Evolutionary conservation across 192 early-diverging fungal species (phyloP).

Genomic region (Rhizophlyctis rosea): DNA sequence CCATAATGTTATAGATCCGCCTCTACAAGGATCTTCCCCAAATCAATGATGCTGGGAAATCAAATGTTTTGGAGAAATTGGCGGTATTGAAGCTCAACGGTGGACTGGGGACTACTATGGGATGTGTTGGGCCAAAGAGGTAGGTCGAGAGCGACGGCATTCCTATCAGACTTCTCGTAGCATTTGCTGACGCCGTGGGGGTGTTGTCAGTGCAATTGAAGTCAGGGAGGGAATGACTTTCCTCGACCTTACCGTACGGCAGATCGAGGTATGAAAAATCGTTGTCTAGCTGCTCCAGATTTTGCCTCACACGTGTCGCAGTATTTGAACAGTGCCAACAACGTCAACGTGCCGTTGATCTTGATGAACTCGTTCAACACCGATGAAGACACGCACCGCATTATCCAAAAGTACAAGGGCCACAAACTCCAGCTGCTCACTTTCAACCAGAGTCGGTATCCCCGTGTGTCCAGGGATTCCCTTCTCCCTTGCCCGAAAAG

Average conservation of each 20-base stretch:
- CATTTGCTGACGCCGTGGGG: no score
- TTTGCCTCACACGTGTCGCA: conserved; percentile 16
- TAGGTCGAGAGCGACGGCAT: conserved; percentile 1
- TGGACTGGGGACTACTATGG: conserved; percentile 99
- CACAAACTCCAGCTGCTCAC: conserved; percentile 93
- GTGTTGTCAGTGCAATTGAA: conserved; percentile 75
- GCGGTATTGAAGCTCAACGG: conserved; percentile 99
- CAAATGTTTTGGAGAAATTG: conserved; percentile 76
- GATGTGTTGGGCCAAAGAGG: conserved; percentile 95
- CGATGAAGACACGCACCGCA: conserved; percentile 92
- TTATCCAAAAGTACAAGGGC: conserved; percentile 95
- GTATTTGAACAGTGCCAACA: conserved; percentile 86
- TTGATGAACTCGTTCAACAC: conserved; percentile 99
- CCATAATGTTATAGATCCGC: conserved; percentile 65
- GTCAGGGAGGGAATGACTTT: conserved; percentile 98
- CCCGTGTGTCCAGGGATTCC: conserved; percentile 90
- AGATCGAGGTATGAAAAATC: conserved; percentile 77
- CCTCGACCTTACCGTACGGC: conserved; percentile 95
- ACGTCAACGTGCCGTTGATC: conserved; percentile 92
- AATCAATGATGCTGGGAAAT: conserved; percentile 35
- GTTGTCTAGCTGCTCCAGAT: not conserved
- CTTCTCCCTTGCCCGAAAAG: conserved; percentile 76
- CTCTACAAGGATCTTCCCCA: conserved; percentile 70
- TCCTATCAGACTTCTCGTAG: no score
- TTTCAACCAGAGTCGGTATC: conserved; percentile 96